These are phyloP conservation scores for Pythium phragmiticola DNA, from an alignment of 352 stramenopile genomes.

Conservation along the genomic window DNA sequence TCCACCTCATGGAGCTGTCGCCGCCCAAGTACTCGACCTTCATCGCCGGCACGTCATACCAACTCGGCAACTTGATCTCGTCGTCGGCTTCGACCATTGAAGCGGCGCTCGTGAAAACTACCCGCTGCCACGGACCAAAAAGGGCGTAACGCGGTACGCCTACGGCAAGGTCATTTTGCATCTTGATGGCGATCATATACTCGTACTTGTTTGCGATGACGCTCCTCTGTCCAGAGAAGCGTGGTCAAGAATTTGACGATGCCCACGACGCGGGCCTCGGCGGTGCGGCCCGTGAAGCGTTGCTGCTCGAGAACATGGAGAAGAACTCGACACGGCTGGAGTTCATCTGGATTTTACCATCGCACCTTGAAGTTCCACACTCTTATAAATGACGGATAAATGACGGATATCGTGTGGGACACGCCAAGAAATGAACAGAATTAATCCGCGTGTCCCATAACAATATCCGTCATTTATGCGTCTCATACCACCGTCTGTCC, in stretches of 20 bases:
- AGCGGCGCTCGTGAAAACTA: conserved; percentile 40
- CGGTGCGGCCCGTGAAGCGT: not conserved
- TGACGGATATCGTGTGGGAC: not conserved
- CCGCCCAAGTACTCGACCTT: conserved; percentile 47
- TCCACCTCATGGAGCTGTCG: conserved; percentile 53
- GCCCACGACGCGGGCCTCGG: conserved; percentile 26
- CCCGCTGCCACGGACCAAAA: conserved; percentile 30
- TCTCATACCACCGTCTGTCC: too few relatives aligned
- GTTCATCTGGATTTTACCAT: too few relatives aligned
- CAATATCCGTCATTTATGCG: too few relatives aligned
- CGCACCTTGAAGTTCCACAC: too few relatives aligned
- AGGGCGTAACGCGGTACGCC: conserved; percentile 35
- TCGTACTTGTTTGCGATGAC: conserved; percentile 42
- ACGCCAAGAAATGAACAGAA: not conserved
- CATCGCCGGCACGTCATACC: conserved; percentile 45
- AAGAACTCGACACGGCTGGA: not conserved
- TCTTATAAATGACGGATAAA: not conserved
- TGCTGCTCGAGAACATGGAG: not conserved
- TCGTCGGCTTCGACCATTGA: conserved; percentile 52
- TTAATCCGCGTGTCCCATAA: too few relatives aligned
- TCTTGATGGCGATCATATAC: conserved; percentile 47
- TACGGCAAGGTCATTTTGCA: conserved; percentile 50
- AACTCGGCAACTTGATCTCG: conserved; percentile 50
- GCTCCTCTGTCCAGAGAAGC: conserved; percentile 40
- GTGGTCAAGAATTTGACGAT: conserved; percentile 47